phyloP scores from a whole-genome alignment of 176 grass and related monocot species.

The Phragmites australis region DNA sequence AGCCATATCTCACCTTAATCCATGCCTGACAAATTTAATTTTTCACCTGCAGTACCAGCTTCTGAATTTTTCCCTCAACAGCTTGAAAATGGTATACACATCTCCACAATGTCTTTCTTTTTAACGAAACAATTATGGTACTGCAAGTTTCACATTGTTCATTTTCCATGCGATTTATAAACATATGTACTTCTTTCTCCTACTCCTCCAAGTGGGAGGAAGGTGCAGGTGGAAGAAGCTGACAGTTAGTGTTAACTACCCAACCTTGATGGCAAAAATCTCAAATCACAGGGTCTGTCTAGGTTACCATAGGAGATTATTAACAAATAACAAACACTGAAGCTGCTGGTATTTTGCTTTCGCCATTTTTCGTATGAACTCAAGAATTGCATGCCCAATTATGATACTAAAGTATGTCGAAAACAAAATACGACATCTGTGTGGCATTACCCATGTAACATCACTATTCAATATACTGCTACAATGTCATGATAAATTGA shows the following conservation, averaged over 20 bases:
- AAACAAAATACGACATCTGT: not conserved
- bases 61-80: not conserved
- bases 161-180: not conserved
- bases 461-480: not conserved
- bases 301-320: not conserved
- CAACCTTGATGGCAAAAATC: not conserved
- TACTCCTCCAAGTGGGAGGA: constrained; percentile 11
- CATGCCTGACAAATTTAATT: not conserved
- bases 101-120: not conserved
- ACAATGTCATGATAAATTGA: not conserved
- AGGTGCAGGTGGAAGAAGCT: constrained; percentile 25
- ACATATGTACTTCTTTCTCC: not conserved
- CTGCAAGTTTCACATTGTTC: not conserved
- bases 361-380: not conserved
- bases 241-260: constrained; percentile 8
- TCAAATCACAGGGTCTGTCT: not conserved
- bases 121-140: not conserved
- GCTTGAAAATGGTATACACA: not conserved
- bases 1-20: not conserved
- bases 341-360: constrained; percentile 36
- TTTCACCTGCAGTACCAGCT: not conserved
- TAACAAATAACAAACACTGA: not conserved
- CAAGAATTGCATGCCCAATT: not conserved
- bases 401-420: not conserved
- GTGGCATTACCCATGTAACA: not conserved